Evolutionary conservation across 768 basidiomycete species (phyloP).

Genomic region (Boletus reticuloceps): DNA sequence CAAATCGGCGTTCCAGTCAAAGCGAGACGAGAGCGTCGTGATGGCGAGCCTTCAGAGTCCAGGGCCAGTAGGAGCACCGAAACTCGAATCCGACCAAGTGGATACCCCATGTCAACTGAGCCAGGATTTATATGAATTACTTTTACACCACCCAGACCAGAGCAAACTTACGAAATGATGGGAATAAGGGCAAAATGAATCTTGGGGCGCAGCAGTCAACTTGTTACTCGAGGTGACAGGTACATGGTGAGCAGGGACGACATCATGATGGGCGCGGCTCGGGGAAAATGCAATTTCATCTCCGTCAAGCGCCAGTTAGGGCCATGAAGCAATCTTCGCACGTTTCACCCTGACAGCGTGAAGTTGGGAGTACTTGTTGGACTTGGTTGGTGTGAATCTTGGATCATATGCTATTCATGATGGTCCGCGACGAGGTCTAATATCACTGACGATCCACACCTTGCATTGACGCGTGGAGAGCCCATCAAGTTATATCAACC

Average conservation of each 20-base stretch:
- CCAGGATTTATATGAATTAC: neutral
- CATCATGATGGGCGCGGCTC: neutral
- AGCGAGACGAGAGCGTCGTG: neutral
- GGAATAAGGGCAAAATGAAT: neutral
- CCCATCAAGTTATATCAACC: no score
- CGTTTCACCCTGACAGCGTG: no score
- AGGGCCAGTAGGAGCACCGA: neutral
- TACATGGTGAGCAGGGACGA: neutral
- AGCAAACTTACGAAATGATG: neutral
- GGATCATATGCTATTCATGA: no score
- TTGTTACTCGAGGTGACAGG: neutral
- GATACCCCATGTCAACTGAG: neutral
- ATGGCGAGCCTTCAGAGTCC: neutral
- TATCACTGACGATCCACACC: no score
- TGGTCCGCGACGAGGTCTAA: no score
- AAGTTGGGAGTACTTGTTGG: no score
- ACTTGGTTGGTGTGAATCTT: no score
- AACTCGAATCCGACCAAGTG: neutral
- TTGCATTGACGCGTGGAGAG: no score
- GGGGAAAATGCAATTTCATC: neutral
- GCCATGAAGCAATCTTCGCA: no score
- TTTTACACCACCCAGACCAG: neutral
- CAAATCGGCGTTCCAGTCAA: neutral
- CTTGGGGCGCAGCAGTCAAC: neutral
- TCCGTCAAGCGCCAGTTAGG: neutral